phyloP scores from a whole-genome alignment of 306 rosid genomes.

The Vigna unguiculata region DNA sequence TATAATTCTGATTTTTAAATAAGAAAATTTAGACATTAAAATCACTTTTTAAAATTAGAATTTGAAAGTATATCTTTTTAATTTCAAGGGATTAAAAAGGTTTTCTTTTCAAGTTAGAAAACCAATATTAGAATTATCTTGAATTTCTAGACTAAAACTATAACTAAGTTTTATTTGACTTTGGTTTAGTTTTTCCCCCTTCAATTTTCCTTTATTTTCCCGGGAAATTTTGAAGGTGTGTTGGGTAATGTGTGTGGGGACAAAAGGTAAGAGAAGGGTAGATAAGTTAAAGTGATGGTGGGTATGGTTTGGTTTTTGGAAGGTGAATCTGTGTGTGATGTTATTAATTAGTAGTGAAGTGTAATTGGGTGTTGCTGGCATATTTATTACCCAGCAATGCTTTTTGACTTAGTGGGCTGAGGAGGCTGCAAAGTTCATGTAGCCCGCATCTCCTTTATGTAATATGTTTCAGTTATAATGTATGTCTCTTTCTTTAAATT shows the following conservation, averaged over 20 bases:
- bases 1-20: too few relatives aligned
- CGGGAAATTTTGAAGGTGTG: slow-evolving; percentile 57
- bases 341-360: not conserved
- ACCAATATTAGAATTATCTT: too few relatives aligned
- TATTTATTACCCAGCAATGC: slow-evolving; percentile 40
- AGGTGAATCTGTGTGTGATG: slow-evolving; percentile 7
- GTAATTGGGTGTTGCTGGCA: slow-evolving; percentile 36
- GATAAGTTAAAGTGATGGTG: slow-evolving; percentile 35
- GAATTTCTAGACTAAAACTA: too few relatives aligned
- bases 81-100: too few relatives aligned
- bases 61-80: too few relatives aligned
- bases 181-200: slow-evolving; percentile 44
- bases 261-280: slow-evolving; percentile 10
- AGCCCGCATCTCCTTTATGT: slow-evolving; percentile 65
- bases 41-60: too few relatives aligned
- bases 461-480: slow-evolving; percentile 17
- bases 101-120: too few relatives aligned
- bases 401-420: slow-evolving; percentile 45
- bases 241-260: too few relatives aligned
- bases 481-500: not conserved
- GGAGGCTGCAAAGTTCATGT: slow-evolving; percentile 72
- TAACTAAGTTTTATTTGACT: not conserved
- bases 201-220: slow-evolving; percentile 61
- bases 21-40: too few relatives aligned
- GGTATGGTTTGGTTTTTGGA: not conserved